Conservation (phyloP, 2,329 filamentous ascomycete genomes). For the Epicoccum sorghinum region DNA sequence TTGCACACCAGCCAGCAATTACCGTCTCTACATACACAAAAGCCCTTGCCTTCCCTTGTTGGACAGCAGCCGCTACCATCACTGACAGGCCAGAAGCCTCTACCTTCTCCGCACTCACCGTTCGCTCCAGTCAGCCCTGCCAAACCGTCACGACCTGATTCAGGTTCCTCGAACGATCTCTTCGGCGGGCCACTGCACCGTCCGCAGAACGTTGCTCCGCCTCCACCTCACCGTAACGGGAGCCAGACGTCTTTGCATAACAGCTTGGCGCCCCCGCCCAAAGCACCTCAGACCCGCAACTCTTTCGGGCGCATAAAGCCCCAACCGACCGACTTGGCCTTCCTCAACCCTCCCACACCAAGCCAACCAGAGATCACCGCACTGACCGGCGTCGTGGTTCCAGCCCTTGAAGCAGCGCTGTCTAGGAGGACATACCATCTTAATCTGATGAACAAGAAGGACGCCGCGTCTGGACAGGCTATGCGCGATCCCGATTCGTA, state of each 20-base stretch:
- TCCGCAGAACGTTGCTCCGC: neutral
- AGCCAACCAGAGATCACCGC: conserved; percentile 75
- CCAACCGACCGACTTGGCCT: conserved; percentile 22
- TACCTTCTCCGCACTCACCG: conserved; percentile 32
- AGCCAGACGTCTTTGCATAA: neutral
- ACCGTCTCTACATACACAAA: conserved; percentile 13
- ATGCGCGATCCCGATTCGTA: conserved; percentile 63
- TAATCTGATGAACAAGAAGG: conserved; percentile 53
- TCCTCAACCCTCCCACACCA: conserved; percentile 51
- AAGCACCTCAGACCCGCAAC: conserved; percentile 31
- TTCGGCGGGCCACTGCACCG: conserved; percentile 33
- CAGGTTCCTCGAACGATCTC: conserved; percentile 36
- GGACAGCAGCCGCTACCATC: conserved; percentile 35
- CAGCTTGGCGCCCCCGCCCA: conserved; percentile 17
- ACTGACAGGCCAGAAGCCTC: conserved; percentile 33
- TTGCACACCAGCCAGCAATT: conserved; percentile 6
- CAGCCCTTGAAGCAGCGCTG: conserved; percentile 88
- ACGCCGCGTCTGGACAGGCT: conserved; percentile 52
- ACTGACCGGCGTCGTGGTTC: conserved; percentile 88
- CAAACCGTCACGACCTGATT: conserved; percentile 25
- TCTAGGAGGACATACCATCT: conserved; percentile 72
- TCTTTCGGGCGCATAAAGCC: conserved; percentile 41
- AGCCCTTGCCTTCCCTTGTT: conserved; percentile 27
- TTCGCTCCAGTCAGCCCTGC: conserved; percentile 27
- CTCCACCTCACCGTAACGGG: conserved; percentile 6